phyloP scores from a whole-genome alignment of 2,329 filamentous ascomycete genomes.

The Colletotrichum simmondsii region DNA sequence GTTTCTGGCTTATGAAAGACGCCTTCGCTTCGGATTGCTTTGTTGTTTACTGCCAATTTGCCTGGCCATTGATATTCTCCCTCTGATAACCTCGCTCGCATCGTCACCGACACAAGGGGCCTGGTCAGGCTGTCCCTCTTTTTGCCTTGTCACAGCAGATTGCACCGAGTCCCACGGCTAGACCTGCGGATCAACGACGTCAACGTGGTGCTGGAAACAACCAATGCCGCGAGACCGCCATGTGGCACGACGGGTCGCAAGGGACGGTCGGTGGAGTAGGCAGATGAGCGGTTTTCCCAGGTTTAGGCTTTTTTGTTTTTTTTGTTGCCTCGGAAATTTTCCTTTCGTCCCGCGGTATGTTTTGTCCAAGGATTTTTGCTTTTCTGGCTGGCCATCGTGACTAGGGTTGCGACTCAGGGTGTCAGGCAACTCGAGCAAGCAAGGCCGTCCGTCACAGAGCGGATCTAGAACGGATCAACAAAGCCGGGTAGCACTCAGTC shows the following conservation, averaged over 20 bases:
- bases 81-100: not conserved
- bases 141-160: constrained; percentile 2
- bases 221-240: constrained; percentile 11
- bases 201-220: constrained; percentile 20
- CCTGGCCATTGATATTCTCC: not conserved
- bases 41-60: not conserved
- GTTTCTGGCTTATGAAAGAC: not conserved
- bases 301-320: constrained; percentile 10
- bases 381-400: not conserved
- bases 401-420: not conserved
- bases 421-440: not conserved
- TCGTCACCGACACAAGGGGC: not conserved
- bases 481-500: not conserved
- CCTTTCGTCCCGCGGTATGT: not conserved
- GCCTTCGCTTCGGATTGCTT: not conserved
- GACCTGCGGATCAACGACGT: constrained; percentile 16
- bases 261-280: not conserved
- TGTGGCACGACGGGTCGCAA: constrained; percentile 9
- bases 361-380: constrained; percentile 3
- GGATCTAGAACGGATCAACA: constrained; percentile 22
- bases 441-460: not conserved
- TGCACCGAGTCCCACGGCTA: constrained; percentile 16
- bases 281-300: constrained; percentile 23
- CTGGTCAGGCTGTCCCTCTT: not conserved
- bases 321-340: constrained; percentile 4